Base-by-base conservation (phyloP, 2,329 filamentous ascomycete genomes). In the Chalaropsis thielavioides region DNA sequence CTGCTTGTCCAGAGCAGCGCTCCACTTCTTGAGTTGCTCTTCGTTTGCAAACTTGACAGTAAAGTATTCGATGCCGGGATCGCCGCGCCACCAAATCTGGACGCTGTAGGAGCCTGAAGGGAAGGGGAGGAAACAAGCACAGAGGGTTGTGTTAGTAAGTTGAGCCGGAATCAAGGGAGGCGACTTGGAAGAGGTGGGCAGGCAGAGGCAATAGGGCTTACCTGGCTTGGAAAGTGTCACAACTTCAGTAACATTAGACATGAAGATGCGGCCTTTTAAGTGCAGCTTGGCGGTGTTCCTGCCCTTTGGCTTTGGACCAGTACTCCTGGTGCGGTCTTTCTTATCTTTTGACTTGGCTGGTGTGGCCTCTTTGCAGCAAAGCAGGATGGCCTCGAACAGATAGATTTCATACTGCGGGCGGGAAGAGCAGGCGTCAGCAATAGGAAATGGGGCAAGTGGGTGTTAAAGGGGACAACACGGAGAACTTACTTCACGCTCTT, bases 11-110 rank as follows among this genome's bases (percentile, higher is more conserved):
- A 96, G 84, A 49, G 89, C 85, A 8, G 79, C 79, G 35, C 88
- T 87, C 94, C 94, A 99, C 73, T 92, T 96, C 75, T 88, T 92
- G 86, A 97, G 91, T 15, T 81, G 85, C 69, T 96, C 91, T 74
- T 99, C 94, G 67, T 92, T 94, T 62, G 84, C 82, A 74, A 96
- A 97, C 69, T 90, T 89, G 72, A 99, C 95, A 71, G 92, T 86
- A 74, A 99, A 97, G 72, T 95, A 96, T 73, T 99, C 92, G 40
- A 96, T 90, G 3, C 90, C 90, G 0, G 92, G 90, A 69, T 97
- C 92, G 41, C 92, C 92, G 76, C 94, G 97, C 94, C 94, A 99
- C 81, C 92, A 96, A 65, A 99, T 97, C 73, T 97, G 92, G 67
- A 96, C 89, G 1, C 89, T 92, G 73, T 97, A 96, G 11, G 90